Percentiles rank a stretch among this genome's conserved stretches.
phyloP scores from a whole-genome alignment of 106 monocot genomes.

The Acorus gramineus region DNA sequence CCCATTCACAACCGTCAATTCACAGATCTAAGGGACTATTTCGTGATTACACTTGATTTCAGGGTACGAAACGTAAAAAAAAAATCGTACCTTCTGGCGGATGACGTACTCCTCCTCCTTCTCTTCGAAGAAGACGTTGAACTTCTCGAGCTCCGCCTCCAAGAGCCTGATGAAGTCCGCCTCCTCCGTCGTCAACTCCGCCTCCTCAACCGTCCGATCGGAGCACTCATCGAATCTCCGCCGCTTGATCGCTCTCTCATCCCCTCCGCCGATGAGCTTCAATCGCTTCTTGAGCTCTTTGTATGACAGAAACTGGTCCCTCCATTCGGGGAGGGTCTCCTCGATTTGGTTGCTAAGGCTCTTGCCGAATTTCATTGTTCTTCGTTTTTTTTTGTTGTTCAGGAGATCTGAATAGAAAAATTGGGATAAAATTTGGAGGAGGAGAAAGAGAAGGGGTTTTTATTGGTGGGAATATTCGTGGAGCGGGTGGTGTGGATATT shows the following conservation, averaged over 20 bases:
- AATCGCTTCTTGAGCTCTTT: constrained; percentile 83
- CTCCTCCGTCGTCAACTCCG: constrained; percentile 42
- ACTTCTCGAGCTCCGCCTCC: constrained; percentile 80
- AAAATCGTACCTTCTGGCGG: constrained; percentile 59
- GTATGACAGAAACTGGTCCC: constrained; percentile 85
- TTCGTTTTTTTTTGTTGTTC: too few relatives aligned
- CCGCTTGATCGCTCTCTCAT: constrained; percentile 15
- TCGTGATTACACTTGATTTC: too few relatives aligned
- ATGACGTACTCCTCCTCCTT: constrained; percentile 94
- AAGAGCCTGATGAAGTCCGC: constrained; percentile 59
- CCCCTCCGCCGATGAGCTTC: constrained; percentile 23
- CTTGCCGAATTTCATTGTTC: constrained; percentile 83
- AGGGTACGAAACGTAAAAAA: background rate
- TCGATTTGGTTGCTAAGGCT: constrained; percentile 78
- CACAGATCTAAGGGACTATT: too few relatives aligned
- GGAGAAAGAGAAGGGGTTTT: too few relatives aligned
- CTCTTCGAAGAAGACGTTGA: constrained; percentile 84
- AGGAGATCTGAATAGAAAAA: too few relatives aligned
- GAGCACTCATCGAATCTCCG: constrained; percentile 5
- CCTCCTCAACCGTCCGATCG: background rate
- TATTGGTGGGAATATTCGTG: too few relatives aligned
- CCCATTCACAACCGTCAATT: too few relatives aligned
- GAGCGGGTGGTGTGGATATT: too few relatives aligned
- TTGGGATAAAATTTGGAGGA: too few relatives aligned
- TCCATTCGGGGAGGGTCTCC: constrained; percentile 93